Base-by-base conservation (phyloP, 257 asterid genomes). In the Knoxia roxburghii region DNA sequence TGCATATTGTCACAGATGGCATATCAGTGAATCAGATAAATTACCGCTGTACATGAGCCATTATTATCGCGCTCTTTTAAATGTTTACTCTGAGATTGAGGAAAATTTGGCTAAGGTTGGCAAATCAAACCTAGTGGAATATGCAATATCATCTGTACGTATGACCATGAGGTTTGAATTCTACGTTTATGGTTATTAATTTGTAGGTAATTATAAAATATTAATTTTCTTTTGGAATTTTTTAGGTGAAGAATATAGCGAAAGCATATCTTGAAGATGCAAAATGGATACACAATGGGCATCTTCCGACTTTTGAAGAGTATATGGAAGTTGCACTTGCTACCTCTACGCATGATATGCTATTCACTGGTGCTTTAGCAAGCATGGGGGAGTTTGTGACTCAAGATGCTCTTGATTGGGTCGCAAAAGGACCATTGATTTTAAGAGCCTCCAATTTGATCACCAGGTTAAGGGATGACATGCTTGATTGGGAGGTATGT, bases 261-360 rank as follows among this genome's bases (percentile, higher is more conserved):
- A 72, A 41, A 56, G 3, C 77, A 58, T 77, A 72, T 30, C 56
- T 68, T 21, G 59, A 71, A 55, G 82, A 80, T 37, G 82, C 79
- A 0, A n/a, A n/a, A n/a, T n/a, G n/a, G n/a, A n/a, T n/a, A n/a
- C n/a, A n/a, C n/a, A n/a, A n/a, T n/a, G n/a, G n/a, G n/a, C n/a
- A n/a, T n/a, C n/a, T n/a, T n/a, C n/a, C n/a, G n/a, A n/a, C n/a
- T n/a, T n/a, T n/a, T 72, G 65, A 72, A 6, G 80, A 77, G 50
- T 75, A 77, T 17, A 72, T 77, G 82, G 68, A 75, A 29, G 75
- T 77, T 65, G 78, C 78, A 2, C 54, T 61, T 20, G 41, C 29
- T 18, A 45, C 75, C 48, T 6, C 69, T 0, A 71, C 69, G 1
- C 60, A 64, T 17, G 32, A 46, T 73, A 60, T 77, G 82, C 32